phyloP scores from a whole-genome alignment of 495 filamentous ascomycete genomes.

The Hypoxylon fuscum region DNA sequence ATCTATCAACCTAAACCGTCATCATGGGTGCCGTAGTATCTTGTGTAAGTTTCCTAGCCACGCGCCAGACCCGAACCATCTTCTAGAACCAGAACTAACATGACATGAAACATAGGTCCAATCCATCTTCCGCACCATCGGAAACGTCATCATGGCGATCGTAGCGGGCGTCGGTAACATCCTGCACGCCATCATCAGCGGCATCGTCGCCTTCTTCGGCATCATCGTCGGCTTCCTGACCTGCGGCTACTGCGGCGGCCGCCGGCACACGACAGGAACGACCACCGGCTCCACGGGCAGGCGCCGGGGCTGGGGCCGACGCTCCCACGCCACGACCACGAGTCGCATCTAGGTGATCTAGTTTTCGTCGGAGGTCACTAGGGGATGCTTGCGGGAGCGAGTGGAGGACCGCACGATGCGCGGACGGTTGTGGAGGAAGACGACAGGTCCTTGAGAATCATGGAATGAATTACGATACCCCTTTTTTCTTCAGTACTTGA shows the following conservation, averaged over 20 bases:
- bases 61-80: background rate
- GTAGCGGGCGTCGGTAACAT: constrained; percentile 80
- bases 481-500: too few species aligned
- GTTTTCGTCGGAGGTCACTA: too few species aligned
- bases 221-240: constrained; percentile 89
- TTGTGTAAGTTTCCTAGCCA: constrained; percentile 73
- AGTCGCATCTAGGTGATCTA: too few species aligned
- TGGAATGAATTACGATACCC: too few species aligned
- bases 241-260: constrained; percentile 66
- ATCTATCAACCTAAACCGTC: constrained; percentile 44
- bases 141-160: constrained; percentile 82
- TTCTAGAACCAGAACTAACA: constrained; percentile 26
- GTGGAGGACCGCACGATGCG: too few species aligned
- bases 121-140: constrained; percentile 83
- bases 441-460: too few species aligned
- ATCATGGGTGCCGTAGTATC: constrained; percentile 96
- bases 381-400: too few species aligned
- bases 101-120: constrained; percentile 65
- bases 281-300: too few species aligned
- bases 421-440: too few species aligned
- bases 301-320: constrained; percentile 40
- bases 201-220: constrained; percentile 78
- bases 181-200: constrained; percentile 82
- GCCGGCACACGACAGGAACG: constrained; percentile 32
- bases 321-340: too few species aligned